A percentile compares a stretch with the other conserved stretches of the same genome.
phyloP scores from a whole-genome alignment of 2,329 filamentous ascomycete genomes.

The Aspergillus bombycis region DNA sequence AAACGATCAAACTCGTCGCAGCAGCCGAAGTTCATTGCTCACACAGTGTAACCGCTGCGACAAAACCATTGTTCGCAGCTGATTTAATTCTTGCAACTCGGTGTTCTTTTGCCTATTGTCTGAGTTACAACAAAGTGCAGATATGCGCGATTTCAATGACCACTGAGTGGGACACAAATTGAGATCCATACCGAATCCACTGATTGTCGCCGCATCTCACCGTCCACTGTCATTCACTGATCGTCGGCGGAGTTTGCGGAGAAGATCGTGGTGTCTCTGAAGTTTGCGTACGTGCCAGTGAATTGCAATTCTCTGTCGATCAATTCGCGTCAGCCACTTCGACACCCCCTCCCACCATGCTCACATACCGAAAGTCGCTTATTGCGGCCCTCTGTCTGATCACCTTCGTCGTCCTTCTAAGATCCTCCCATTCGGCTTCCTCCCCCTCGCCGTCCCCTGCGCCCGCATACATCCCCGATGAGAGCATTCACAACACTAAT shows the following conservation, averaged over 20 bases:
- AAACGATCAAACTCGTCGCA: not conserved
- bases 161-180: not conserved
- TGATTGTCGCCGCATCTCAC: not conserved
- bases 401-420: constrained; percentile 70
- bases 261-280: not conserved
- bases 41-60: not conserved
- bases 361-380: constrained; percentile 76
- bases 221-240: not conserved
- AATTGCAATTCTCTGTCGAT: constrained; percentile 14
- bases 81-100: not conserved
- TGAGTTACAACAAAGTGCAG: not conserved
- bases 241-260: not conserved
- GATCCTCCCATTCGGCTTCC: constrained; percentile 59
- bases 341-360: constrained; percentile 56
- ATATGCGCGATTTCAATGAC: not conserved
- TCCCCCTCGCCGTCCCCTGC: constrained; percentile 46
- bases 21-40: not conserved
- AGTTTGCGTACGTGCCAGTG: not conserved
- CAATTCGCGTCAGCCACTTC: constrained; percentile 4
- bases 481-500: constrained; percentile 25
- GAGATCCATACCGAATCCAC: not conserved
- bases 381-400: constrained; percentile 71
- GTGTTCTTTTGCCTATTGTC: not conserved
- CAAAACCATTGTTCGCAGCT: not conserved
- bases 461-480: constrained; percentile 27